These are phyloP conservation scores for Cladosporium sp. DNA, from an alignment of 2,329 filamentous ascomycete genomes.

Conservation along the genomic window DNA sequence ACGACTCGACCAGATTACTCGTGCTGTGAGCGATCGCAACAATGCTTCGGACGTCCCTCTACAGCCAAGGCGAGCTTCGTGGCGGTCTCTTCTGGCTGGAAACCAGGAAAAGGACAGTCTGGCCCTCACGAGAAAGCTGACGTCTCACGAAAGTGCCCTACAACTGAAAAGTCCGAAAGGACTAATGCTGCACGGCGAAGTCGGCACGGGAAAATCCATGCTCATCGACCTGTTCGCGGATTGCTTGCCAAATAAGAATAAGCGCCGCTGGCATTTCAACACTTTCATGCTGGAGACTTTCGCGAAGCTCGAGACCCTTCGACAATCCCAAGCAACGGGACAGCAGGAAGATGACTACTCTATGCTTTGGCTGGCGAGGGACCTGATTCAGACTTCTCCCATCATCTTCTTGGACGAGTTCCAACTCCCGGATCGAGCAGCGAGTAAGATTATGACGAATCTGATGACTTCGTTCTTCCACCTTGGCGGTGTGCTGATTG, in stretches of 20 bases:
- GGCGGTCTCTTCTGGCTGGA: constrained; percentile 48
- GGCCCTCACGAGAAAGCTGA: constrained; percentile 68
- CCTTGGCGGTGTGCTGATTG: constrained; percentile 75
- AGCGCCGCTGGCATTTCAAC: constrained; percentile 79
- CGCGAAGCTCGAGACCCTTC: constrained; percentile 67
- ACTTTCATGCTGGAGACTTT: constrained; percentile 81
- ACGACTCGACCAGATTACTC: constrained; percentile 62
- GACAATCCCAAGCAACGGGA: constrained; percentile 41
- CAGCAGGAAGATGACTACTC: constrained; percentile 60
- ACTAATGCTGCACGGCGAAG: constrained; percentile 75
- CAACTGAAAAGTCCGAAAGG: constrained; percentile 71
- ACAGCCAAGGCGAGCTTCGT: constrained; percentile 42
- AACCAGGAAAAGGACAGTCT: constrained; percentile 56
- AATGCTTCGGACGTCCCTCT: constrained; percentile 17
- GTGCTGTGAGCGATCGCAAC: constrained; percentile 36
- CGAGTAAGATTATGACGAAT: constrained; percentile 76
- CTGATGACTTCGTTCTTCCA: constrained; percentile 80
- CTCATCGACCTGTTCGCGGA: constrained; percentile 80
- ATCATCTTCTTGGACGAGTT: constrained; percentile 83
- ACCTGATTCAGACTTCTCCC: constrained; percentile 71
- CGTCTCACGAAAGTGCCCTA: constrained; percentile 69
- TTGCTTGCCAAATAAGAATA: constrained; percentile 70
- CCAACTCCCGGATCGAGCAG: constrained; percentile 74
- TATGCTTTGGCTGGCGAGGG: constrained; percentile 70
- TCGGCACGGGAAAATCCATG: constrained; percentile 83